These are phyloP conservation scores for Toxicodendron radicans DNA, from an alignment of 345 rosid genomes.

Conservation along the genomic window DNA sequence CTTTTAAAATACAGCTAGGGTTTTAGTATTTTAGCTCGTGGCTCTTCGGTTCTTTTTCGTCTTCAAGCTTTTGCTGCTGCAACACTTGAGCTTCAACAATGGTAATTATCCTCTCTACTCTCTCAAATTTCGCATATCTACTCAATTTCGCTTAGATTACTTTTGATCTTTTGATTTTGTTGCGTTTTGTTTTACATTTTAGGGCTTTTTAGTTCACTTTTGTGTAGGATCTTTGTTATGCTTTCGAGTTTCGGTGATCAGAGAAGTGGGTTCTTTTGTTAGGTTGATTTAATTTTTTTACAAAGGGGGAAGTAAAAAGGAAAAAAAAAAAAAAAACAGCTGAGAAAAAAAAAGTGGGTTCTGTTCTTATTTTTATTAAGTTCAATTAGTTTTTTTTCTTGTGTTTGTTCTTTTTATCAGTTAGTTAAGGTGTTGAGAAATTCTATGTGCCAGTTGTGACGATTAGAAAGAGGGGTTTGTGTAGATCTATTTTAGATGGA, in stretches of 20 bases:
- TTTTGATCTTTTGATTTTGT: background rate
- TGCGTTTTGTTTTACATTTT: background rate
- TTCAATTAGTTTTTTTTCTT: background rate
- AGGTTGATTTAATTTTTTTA: background rate
- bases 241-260: background rate
- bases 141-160: background rate
- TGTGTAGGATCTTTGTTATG: background rate
- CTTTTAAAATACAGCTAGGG: conserved; percentile 24
- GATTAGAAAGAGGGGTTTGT: background rate
- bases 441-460: background rate
- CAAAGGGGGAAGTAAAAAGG: no score
- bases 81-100: conserved; percentile 12
- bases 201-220: background rate
- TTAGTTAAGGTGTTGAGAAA: background rate
- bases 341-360: background rate
- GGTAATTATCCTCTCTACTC: background rate
- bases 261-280: background rate
- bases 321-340: background rate
- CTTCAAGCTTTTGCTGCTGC: background rate
- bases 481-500: background rate
- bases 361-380: no score
- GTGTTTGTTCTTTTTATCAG: background rate
- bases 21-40: conserved; percentile 23
- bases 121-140: background rate
- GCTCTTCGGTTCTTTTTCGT: background rate